Evolutionary conservation across 257 asterid species (phyloP).

Genomic region (Scutellaria galericulata): DNA sequence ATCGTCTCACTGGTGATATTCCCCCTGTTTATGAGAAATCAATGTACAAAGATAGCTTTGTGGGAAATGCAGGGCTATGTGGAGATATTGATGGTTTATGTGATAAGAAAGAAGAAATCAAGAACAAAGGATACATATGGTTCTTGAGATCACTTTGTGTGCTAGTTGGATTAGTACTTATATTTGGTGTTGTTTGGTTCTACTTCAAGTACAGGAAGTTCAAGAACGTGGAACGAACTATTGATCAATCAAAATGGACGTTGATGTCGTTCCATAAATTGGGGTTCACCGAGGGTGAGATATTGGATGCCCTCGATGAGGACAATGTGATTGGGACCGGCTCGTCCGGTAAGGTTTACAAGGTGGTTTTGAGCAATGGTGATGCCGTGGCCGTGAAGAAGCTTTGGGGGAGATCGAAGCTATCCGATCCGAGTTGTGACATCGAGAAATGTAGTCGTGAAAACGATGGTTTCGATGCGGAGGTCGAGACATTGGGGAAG

Average conservation of each 20-base stretch:
- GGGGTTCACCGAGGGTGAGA: slow-evolving; percentile 80
- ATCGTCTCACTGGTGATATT: slow-evolving; percentile 68
- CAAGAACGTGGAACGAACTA: slow-evolving; percentile 44
- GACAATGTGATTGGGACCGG: slow-evolving; percentile 93
- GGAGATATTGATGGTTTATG: slow-evolving; percentile 75
- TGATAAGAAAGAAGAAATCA: slow-evolving; percentile 45
- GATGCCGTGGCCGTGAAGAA: slow-evolving; percentile 87
- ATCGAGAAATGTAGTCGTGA: slow-evolving; percentile 58
- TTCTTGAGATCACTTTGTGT: slow-evolving; percentile 57
- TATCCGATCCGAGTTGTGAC: slow-evolving; percentile 50
- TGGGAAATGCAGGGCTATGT: slow-evolving; percentile 76
- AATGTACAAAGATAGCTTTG: slow-evolving; percentile 68
- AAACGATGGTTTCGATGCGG: slow-evolving; percentile 76
- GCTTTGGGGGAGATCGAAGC: slow-evolving; percentile 74
- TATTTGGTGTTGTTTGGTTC: slow-evolving; percentile 66
- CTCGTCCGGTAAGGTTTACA: slow-evolving; percentile 89
- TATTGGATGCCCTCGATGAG: slow-evolving; percentile 78
- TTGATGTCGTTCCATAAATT: slow-evolving; percentile 90
- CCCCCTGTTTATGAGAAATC: slow-evolving; percentile 68
- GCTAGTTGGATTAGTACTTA: slow-evolving; percentile 59
- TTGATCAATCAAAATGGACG: slow-evolving; percentile 85
- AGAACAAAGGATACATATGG: slow-evolving; percentile 60
- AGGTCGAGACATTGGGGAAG: slow-evolving; percentile 89
- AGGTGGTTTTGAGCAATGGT: slow-evolving; percentile 76
- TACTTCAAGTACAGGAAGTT: slow-evolving; percentile 60